Evolutionary conservation across 305 asterid genomes (phyloP), one percentile per base, ranked within the genome.

Genomic region (Striga hermonthica): DNA sequence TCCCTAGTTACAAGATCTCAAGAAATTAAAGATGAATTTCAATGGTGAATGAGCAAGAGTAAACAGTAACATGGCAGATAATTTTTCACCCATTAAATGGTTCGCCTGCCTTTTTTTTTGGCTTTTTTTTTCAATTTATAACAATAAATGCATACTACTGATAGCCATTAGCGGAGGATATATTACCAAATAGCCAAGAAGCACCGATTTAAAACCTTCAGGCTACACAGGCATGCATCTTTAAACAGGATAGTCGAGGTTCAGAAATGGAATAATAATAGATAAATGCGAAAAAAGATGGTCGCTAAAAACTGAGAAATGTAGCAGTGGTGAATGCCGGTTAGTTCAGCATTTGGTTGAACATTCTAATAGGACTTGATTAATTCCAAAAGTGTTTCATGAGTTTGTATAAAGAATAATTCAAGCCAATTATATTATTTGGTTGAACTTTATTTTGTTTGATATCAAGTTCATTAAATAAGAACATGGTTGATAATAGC

Each of bases 91-190:
- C 43, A 54, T 58, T 38, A 37, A 73, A 6, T 48, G 47, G 39
- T 31, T n/a, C 66, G 12, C 13, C 60, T 54, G 56, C 62, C 53
- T 60, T 44, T 56, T 47, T 40, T 34, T 37, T n/a, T n/a, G n/a
- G n/a, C n/a, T n/a, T 22, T 22, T 22, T 22, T 22, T 22, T 22
- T 22, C 2, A 22, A 22, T 22, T 0, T 40, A 66, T 39, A 9
- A 48, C 16, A 47, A 22, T 2, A 60, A 43, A 53, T 38, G 59
- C 43, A 47, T n/a, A 34, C 38, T 57, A 57, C 10, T 11, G 35
- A 64, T 14, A 57, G 40, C 43, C 36, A 35, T 36, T 64, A 60
- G 28, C 55, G 68, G 63, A 68, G 52, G 54, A 40, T 57, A 66
- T 12, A 71, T 62, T 6, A 57, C 64, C 15, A 72, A 47, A 13